These are phyloP conservation scores for Lachnellula cervina DNA, from an alignment of 2,329 filamentous ascomycete genomes.

Conservation along the genomic window DNA sequence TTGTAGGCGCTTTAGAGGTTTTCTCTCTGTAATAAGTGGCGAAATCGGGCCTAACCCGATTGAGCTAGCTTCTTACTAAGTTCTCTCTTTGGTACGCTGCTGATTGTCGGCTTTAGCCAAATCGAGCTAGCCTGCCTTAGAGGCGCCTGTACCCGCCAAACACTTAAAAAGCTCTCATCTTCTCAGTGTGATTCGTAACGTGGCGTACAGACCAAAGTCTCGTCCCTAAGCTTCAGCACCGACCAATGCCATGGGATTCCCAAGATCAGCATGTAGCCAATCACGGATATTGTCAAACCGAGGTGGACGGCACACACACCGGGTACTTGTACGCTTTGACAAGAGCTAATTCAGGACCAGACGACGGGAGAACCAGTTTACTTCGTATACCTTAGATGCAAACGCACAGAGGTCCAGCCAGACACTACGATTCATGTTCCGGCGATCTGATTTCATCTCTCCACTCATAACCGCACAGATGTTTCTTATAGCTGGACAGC, in stretches of 20 bases:
- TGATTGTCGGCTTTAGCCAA: no score
- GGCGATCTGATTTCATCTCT: neutral
- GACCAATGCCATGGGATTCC: constrained; percentile 3
- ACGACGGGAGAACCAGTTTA: neutral
- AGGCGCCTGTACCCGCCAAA: no score
- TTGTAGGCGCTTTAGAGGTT: no score
- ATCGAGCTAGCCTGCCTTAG: no score
- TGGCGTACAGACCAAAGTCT: no score
- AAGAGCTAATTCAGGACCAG: neutral
- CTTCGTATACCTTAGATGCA: neutral
- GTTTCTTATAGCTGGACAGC: neutral
- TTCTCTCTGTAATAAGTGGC: no score
- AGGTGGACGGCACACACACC: neutral
- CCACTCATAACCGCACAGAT: neutral
- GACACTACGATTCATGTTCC: neutral
- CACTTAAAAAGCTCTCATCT: no score
- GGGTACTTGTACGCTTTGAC: neutral
- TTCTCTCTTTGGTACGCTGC: no score
- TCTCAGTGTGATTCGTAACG: no score
- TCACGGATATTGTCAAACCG: neutral
- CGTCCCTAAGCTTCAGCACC: neutral
- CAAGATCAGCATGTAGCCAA: neutral
- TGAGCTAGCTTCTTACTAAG: no score
- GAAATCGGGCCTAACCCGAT: no score
- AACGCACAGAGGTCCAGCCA: neutral